Percentiles rank a stretch among this genome's conserved stretches.
These are phyloP conservation scores for Ascosphaera aggregata DNA, from an alignment of 2,329 filamentous ascomycete genomes.

Conservation along the genomic window DNA sequence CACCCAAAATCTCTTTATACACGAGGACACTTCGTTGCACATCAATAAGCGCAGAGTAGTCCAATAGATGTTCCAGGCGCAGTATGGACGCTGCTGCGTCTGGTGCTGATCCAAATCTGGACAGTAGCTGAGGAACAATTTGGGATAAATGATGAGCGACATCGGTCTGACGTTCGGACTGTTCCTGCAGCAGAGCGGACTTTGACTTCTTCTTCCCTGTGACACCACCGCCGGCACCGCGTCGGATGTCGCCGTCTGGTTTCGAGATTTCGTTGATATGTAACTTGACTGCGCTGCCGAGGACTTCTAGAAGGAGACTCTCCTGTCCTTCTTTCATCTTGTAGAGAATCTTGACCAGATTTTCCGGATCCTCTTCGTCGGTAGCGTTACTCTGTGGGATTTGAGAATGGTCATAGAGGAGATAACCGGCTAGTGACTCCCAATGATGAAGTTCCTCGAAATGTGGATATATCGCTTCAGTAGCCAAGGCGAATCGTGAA, in stretches of 20 bases:
- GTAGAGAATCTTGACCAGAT: constrained; percentile 44
- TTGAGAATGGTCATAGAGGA: constrained; percentile 74
- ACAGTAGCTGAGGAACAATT: constrained; percentile 64
- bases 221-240: no score
- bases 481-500: constrained; percentile 65
- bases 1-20: constrained; percentile 62
- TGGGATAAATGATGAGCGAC: constrained; percentile 54
- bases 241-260: constrained; percentile 28
- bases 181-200: neutral
- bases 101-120: constrained; percentile 79
- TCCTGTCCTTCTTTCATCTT: constrained; percentile 59
- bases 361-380: constrained; percentile 29
- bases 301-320: constrained; percentile 61
- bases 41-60: constrained; percentile 71
- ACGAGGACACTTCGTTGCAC: constrained; percentile 64
- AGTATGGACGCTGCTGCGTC: constrained; percentile 70
- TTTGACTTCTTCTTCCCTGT: constrained; percentile 17
- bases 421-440: constrained; percentile 72
- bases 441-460: constrained; percentile 63
- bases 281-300: constrained; percentile 60
- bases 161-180: constrained; percentile 14
- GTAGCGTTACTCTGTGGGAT: constrained; percentile 28
- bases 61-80: constrained; percentile 62
- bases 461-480: constrained; percentile 64
- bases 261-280: constrained; percentile 44